phyloP scores from a whole-genome alignment of 225 moss, liverwort and hornwort species.

The Ulota crispa region DNA sequence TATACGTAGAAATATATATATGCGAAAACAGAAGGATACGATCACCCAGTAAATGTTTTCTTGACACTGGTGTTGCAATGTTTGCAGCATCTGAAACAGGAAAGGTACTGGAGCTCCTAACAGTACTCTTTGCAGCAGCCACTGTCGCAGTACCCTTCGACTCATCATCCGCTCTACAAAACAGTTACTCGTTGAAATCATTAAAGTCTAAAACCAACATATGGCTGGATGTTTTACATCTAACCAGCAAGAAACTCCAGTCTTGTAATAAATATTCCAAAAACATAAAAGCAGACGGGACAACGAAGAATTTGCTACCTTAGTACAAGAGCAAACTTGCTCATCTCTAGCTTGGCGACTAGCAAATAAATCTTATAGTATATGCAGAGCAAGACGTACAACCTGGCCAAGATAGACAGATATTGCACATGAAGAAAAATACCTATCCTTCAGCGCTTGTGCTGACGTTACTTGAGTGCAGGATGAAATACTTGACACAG shows the following conservation, averaged over 20 bases:
- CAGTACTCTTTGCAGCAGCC: conserved; percentile 24
- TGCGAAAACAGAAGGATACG: conserved; percentile 68
- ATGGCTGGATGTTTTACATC: not conserved
- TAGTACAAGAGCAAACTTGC: not conserved
- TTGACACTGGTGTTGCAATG: conserved; percentile 81
- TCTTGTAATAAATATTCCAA: not conserved
- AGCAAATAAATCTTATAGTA: not conserved
- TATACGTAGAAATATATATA: not conserved
- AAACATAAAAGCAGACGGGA: too few species aligned
- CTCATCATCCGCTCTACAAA: conserved; percentile 41
- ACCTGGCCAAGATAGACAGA: not conserved
- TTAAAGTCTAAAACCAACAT: not conserved
- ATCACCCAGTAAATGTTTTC: conserved; percentile 65
- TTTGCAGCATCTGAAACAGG: conserved; percentile 89
- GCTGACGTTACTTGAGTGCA: conserved; percentile 31
- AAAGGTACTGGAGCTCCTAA: conserved; percentile 62
- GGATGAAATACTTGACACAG: conserved; percentile 31
- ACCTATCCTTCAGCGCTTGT: conserved; percentile 56
- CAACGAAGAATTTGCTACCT: not conserved
- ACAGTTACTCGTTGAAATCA: conserved; percentile 16
- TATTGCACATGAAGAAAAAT: not conserved
- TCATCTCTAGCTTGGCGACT: not conserved
- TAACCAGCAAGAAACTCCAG: not conserved
- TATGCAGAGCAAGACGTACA: not conserved
- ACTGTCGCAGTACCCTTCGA: conserved; percentile 31